Conservation (phyloP, 2,329 filamentous ascomycete genomes). For the Pestalotiopsis sp. region DNA sequence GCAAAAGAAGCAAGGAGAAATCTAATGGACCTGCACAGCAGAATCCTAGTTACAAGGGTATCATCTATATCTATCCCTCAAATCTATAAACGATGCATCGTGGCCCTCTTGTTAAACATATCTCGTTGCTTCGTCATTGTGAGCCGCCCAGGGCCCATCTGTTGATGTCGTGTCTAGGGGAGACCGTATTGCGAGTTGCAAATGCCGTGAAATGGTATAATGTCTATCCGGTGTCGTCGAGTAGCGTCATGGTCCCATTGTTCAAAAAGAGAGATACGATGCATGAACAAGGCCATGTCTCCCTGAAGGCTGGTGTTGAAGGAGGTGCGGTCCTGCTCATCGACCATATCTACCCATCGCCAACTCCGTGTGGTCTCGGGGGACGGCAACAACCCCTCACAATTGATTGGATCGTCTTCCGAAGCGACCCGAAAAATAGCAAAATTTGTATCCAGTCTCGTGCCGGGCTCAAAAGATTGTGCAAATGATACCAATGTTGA, state of each 20-base stretch:
- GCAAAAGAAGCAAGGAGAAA: neutral
- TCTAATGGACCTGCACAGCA: neutral
- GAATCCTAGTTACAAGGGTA: neutral
- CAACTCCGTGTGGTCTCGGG: neutral
- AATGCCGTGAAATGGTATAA: conserved; percentile 14
- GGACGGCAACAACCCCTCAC: neutral
- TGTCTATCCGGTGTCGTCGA: neutral
- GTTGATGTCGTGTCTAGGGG: neutral
- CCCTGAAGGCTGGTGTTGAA: conserved; percentile 5
- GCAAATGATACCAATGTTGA: neutral
- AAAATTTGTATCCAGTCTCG: conserved; percentile 4
- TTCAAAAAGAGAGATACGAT: conserved; percentile 7
- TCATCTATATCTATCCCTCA: neutral
- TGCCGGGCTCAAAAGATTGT: neutral
- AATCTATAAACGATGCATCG: neutral
- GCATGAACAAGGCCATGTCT: conserved; percentile 9
- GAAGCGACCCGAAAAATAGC: conserved; percentile 10
- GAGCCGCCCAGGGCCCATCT: neutral
- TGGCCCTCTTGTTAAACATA: neutral
- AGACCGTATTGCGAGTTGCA: conserved; percentile 13
- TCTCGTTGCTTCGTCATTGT: neutral
- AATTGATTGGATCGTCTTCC: neutral
- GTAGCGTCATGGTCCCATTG: neutral
- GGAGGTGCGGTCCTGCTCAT: neutral
- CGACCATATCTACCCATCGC: conserved; percentile 4